Evolutionary conservation across 169 alveolate genomes (phyloP).

Genomic region (Cryptosporidium ubiquitum): DNA sequence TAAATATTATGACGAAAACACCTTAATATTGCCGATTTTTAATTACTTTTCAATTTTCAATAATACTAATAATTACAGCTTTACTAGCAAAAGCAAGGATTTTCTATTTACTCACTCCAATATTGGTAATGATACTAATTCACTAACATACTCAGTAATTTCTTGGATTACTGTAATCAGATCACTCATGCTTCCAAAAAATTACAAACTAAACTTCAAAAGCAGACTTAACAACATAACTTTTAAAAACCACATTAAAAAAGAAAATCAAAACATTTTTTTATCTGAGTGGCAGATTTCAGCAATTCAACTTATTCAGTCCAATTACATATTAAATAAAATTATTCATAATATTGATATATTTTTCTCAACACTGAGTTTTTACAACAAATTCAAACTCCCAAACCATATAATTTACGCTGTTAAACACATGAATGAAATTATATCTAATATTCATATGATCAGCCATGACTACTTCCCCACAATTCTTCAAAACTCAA

Average conservation of each 20-base stretch:
- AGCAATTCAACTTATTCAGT: slow-evolving; percentile 10
- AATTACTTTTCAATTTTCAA: not conserved
- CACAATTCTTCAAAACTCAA: not conserved
- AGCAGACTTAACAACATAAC: slow-evolving; percentile 27
- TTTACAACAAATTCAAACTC: slow-evolving; percentile 19
- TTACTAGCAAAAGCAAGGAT: not conserved
- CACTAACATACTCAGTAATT: not conserved
- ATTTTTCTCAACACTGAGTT: not conserved
- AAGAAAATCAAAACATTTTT: not conserved
- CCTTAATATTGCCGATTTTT: not conserved
- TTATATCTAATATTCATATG: not conserved
- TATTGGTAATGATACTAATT: not conserved
- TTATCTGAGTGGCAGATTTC: slow-evolving; percentile 48
- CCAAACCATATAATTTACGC: slow-evolving; percentile 12
- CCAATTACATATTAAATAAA: not conserved
- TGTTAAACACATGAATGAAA: not conserved
- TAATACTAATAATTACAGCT: not conserved
- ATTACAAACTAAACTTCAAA: slow-evolving; percentile 10
- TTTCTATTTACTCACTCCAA: not conserved
- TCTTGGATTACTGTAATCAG: slow-evolving; percentile 3
- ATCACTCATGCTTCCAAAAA: not conserved
- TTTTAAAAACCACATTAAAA: not conserved
- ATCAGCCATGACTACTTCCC: not conserved
- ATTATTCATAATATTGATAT: not conserved
- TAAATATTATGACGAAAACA: not conserved